Evolutionary conservation across 1,284 basidiomycete genomes (phyloP), one percentile per base, ranked within the genome.

Genomic region (Cutaneotrichosporon dermatis): DNA sequence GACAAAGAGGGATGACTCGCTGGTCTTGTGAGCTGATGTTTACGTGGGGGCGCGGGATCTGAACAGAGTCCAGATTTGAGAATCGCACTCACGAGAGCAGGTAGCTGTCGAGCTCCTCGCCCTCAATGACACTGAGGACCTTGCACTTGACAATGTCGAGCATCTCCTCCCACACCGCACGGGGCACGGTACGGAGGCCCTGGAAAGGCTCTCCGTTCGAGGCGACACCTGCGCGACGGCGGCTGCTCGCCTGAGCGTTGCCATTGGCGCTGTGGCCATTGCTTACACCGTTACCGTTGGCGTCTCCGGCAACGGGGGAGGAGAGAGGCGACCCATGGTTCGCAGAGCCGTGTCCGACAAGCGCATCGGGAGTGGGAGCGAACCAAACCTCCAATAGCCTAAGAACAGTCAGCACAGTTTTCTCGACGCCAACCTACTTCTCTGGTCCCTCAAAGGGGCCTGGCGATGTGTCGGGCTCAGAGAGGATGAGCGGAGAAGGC

Each of bases 1-100:
- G 62, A 99, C 87, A 73, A 99, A 96, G 68, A 99, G 84, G 51
- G 94, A 97, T 0, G 94, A 98, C 84, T 99, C 96, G 81, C 95
- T 98, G 75, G 35, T 48, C 8, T 49, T 59, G 53, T 57, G 44
- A 42, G 13, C 43, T n/a, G 25, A 39, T 51, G 35, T 34, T 36
- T 4, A 45, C 51, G 25, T 12, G 13, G 33, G 33, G 45, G 16
- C 15, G 11, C 25, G 25, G 25, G 25, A 25, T 25, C 25, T 25
- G 25, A 25, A 25, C 25, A 25, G 25, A 25, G 25, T 25, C 25
- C 25, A 25, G 25, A 25, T 25, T 25, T 25, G 25, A 25, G 25
- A 25, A 25, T 25, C 25, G 25, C 25, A 80, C 85, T 69, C 63
- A 94, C 93, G 92, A 96, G 62, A 99, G 82, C 46, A 99, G 83